Conservation (phyloP, 805 yeast species). For the Zygoascus bituminiphila region DNA sequence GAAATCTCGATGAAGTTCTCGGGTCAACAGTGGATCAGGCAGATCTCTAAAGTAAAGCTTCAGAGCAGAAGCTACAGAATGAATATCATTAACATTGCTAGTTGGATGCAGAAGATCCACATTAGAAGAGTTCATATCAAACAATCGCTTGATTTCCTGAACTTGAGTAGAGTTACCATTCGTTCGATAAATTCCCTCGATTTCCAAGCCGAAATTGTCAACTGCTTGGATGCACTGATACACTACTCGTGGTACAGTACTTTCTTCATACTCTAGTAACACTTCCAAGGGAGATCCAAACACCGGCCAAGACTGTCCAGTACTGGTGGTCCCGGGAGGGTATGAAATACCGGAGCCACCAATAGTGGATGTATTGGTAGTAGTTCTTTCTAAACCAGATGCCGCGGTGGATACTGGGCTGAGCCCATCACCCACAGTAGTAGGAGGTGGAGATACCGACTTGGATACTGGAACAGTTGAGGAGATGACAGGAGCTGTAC, state of each 20-base stretch:
- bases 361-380: background rate
- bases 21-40: conserved; percentile 79
- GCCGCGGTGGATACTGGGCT: background rate
- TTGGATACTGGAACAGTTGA: background rate
- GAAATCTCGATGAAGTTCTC: conserved; percentile 51
- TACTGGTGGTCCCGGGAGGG: conserved; percentile 31
- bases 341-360: background rate
- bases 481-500: background rate
- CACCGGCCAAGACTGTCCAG: conserved; percentile 35
- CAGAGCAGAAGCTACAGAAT: conserved; percentile 77
- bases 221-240: conserved; percentile 80
- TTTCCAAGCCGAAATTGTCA: conserved; percentile 72
- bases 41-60: conserved; percentile 76
- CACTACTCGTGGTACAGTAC: conserved; percentile 85
- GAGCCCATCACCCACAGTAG: background rate
- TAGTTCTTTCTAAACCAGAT: background rate
- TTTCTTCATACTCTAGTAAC: conserved; percentile 73
- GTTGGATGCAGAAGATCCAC: conserved; percentile 46
- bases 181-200: conserved; percentile 85
- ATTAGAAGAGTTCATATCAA: conserved; percentile 54
- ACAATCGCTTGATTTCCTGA: conserved; percentile 59
- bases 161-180: conserved; percentile 72
- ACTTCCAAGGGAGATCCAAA: conserved; percentile 82
- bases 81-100: conserved; percentile 67
- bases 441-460: background rate